A percentile compares a stretch with the other conserved stretches of the same genome.
phyloP scores from a whole-genome alignment of 768 basidiomycete genomes.

The Boletellus ananas region DNA sequence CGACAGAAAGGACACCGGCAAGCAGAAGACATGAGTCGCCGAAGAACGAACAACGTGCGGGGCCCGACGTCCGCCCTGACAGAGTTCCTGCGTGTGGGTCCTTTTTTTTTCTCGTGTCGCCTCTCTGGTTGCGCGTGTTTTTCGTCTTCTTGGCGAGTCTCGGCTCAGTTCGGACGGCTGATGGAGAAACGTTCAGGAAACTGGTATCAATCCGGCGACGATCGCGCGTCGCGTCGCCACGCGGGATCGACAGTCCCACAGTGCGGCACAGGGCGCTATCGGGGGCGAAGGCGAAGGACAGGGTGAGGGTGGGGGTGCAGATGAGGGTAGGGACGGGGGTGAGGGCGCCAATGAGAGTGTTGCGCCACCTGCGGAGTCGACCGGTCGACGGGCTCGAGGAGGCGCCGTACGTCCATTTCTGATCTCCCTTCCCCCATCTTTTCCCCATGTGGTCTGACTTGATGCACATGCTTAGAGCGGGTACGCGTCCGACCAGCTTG shows the following conservation, averaged over 20 bases:
- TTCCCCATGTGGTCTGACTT: background rate
- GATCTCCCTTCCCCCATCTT: background rate
- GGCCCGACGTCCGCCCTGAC: slow-evolving; percentile 83
- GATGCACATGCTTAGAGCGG: slow-evolving; percentile 26
- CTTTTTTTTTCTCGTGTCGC: background rate
- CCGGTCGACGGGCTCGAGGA: slow-evolving; percentile 13
- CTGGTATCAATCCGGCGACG: slow-evolving; percentile 46
- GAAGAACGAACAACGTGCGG: slow-evolving; percentile 54
- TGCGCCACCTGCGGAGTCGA: slow-evolving; percentile 2
- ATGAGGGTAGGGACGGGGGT: slow-evolving; percentile 15
- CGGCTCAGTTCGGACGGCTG: too few species aligned
- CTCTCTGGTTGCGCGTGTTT: too few species aligned
- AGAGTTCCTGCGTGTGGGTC: slow-evolving; percentile 66
- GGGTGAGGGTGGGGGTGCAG: slow-evolving; percentile 6
- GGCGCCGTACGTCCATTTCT: slow-evolving; percentile 5
- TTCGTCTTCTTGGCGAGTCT: too few species aligned
- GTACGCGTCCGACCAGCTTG: slow-evolving; percentile 74
- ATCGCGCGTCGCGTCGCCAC: slow-evolving; percentile 38
- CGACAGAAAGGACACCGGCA: too few species aligned
- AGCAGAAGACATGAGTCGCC: slow-evolving; percentile 22
- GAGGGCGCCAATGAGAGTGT: background rate
- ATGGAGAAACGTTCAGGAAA: slow-evolving; percentile 34
- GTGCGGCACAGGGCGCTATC: background rate
- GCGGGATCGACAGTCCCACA: slow-evolving; percentile 34
- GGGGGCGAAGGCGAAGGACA: too few species aligned